A percentile compares a stretch with the other conserved stretches of the same genome.
These are phyloP conservation scores for Pseudogymnoascus sp. DNA, from an alignment of 2,329 filamentous ascomycete species.

Conservation along the genomic window DNA sequence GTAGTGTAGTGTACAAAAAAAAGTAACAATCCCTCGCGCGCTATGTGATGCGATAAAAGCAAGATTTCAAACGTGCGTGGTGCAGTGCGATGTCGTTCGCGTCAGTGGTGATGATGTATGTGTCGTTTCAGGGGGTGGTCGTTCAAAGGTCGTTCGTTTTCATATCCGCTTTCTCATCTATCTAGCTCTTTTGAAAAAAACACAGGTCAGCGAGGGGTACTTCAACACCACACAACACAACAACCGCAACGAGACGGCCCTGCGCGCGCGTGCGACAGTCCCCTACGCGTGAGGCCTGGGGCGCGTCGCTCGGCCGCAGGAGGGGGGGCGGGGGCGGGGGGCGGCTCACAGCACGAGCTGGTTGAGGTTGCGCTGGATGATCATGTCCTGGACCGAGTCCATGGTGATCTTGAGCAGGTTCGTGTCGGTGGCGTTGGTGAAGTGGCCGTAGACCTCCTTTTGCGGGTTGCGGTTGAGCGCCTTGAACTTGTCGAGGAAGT, in stretches of 20 bases:
- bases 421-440: constrained; percentile 54
- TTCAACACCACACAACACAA: not conserved
- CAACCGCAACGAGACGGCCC: not conserved
- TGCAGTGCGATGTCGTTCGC: not conserved
- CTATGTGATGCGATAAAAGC: not conserved
- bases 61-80: not conserved
- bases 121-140: not conserved
- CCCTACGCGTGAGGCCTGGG: not conserved
- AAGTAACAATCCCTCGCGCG: not conserved
- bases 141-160: not conserved
- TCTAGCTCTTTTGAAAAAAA: not conserved
- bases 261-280: not conserved
- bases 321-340: no score
- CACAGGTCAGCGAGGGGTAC: not conserved
- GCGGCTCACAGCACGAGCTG: constrained; percentile 58
- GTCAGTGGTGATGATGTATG: not conserved
- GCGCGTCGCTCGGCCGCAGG: not conserved
- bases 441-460: constrained; percentile 50
- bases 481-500: constrained; percentile 74
- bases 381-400: constrained; percentile 80
- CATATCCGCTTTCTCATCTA: not conserved
- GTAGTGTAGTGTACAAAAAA: not conserved
- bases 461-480: constrained; percentile 58
- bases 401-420: constrained; percentile 80
- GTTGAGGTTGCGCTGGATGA: constrained; percentile 75